phyloP scores from a whole-genome alignment of 306 rosid genomes.

The Dryas alaskensis region DNA sequence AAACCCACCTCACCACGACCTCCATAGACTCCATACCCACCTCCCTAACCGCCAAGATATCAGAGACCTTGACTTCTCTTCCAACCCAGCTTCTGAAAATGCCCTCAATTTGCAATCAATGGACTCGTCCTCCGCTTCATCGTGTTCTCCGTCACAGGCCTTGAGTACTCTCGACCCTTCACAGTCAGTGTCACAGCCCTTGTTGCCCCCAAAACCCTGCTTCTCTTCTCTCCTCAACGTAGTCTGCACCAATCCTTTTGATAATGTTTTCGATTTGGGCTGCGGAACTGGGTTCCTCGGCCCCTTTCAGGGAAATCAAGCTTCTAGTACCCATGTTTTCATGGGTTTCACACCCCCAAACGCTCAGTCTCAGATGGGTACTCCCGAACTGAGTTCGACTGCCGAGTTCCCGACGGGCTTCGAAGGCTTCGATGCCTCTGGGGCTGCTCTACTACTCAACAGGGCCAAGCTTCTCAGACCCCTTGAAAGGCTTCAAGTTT shows the following conservation, averaged over 20 bases:
- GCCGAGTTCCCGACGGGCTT: conserved; percentile 44
- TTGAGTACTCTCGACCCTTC: conserved; percentile 45
- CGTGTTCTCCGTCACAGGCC: conserved; percentile 51
- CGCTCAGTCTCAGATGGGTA: conserved; percentile 36
- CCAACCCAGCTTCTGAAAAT: conserved; percentile 5
- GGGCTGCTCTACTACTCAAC: conserved; percentile 41
- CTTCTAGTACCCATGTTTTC: conserved; percentile 40
- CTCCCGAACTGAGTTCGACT: conserved; percentile 38
- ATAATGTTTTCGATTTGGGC: conserved; percentile 49
- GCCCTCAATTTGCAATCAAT: conserved; percentile 30
- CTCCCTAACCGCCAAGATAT: conserved; percentile 25
- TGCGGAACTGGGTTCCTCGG: conserved; percentile 38
- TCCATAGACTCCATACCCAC: conserved; percentile 27
- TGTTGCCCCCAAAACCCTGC: conserved; percentile 49
- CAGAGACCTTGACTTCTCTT: conserved; percentile 31
- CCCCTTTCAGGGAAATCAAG: conserved; percentile 24
- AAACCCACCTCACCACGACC: conserved; percentile 31
- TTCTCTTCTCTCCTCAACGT: conserved; percentile 47
- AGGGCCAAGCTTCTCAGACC: conserved; percentile 31
- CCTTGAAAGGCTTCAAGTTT: not conserved
- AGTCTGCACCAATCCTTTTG: conserved; percentile 37
- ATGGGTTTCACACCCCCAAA: conserved; percentile 39
- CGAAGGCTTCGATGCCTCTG: conserved; percentile 40
- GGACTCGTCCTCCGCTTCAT: conserved; percentile 42
- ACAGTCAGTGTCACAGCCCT: conserved; percentile 39